Conservation (phyloP, 495 filamentous ascomycete species). For the Annulohypoxylon nitens region DNA sequence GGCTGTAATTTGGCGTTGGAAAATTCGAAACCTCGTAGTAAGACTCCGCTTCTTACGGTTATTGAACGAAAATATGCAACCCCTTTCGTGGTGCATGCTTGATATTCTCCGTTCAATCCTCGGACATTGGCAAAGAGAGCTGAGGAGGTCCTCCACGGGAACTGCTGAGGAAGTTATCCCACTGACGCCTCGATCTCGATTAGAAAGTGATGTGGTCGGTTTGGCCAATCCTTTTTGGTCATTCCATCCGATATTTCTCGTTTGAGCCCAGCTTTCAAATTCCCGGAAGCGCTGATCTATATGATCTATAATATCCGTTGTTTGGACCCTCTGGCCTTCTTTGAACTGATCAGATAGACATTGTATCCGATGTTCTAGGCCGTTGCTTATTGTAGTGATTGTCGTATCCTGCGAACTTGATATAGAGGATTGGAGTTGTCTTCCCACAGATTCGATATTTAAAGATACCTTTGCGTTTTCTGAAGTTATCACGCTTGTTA, state of each 20-base stretch:
- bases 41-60: slow-evolving; percentile 16
- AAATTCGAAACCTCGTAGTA: background rate
- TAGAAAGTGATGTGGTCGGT: background rate
- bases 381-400: background rate
- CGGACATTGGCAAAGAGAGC: slow-evolving; percentile 20
- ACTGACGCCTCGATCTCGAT: background rate
- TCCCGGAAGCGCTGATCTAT: slow-evolving; percentile 3
- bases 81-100: background rate
- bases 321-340: background rate
- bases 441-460: slow-evolving; percentile 1
- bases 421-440: slow-evolving; percentile 18
- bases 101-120: background rate
- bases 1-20: slow-evolving; percentile 3
- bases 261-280: background rate
- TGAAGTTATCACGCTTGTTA: background rate
- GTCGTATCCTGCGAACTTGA: background rate
- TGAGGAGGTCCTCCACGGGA: background rate
- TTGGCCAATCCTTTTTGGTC: background rate
- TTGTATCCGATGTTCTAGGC: background rate
- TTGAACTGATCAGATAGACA: slow-evolving; percentile 1
- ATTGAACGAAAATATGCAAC: slow-evolving; percentile 15
- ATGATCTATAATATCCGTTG: background rate
- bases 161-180: background rate
- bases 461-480: slow-evolving; percentile 3
- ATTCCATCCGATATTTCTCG: background rate